Base-by-base conservation (phyloP, 2,329 filamentous ascomycete species). In the Ceratocystis alfenasii region DNA sequence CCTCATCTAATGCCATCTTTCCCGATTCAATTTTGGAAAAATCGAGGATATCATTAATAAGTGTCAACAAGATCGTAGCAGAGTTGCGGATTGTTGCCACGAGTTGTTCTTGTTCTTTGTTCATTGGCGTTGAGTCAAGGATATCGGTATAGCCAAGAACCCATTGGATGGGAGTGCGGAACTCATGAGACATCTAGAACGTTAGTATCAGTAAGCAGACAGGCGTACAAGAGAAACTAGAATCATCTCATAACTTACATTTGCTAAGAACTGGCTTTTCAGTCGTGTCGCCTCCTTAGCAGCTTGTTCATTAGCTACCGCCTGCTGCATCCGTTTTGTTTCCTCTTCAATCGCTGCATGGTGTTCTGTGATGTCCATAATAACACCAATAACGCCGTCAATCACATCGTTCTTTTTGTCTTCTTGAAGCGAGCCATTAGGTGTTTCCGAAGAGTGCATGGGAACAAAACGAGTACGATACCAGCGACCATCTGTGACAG, bases 1-100 rank as follows among this genome's bases (percentile, higher is more conserved):
- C 87, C 70, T 91, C 87, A 74, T 91, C 88, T 50, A 92, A 87
- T 69, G 91, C 88, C 22, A 92, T 75, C 6, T 86, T 80, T 2
- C 89, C 88, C 7, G 87, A 89, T 72, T 92, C 89, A 1, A 90
- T 86, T 74, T 95, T 95, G 3, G 89, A 94, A 73, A 95, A 92
- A 74, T 95, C 90, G 1, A 95, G 78, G 65, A 95, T 95, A 71
- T 95, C 90, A 71, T 95, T 95, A 74, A 95, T 95, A 50, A 95
- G 87, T 0, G 89, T 93, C 22, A 95, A 78, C 2, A 95, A 77
- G 1, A 88, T 90, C 69, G 93, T 91, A 0, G 87, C 89, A 5
- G 88, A 92, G 63, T 87, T 81, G 71, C 89, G 86, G 5, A 93
- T 89, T 68, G 90, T 90, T 69, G 90, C 87, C 2, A 88, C 86